Base-by-base conservation (phyloP, 1,139 yeast genomes). In the Saccharomyces pastorianus region DNA sequence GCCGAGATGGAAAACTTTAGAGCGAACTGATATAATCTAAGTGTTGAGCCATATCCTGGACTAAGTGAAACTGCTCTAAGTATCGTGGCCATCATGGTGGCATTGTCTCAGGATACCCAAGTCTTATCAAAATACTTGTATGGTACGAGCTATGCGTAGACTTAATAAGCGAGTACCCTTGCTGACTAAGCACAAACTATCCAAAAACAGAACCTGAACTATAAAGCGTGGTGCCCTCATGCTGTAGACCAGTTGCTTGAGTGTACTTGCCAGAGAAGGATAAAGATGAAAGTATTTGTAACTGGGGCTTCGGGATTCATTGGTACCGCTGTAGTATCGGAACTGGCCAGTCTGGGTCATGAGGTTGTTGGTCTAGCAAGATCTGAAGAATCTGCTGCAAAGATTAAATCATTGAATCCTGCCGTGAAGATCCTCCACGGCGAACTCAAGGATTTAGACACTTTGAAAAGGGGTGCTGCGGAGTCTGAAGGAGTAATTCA, bases 401-500 rank as follows among this genome's bases (percentile, higher is more conserved):
- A 60, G 32, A 44, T 68, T 23, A 29, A 50, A 29, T 49, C 53
- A 2, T 31, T 58, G n/a, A 71, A 71, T 31, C 64, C 56, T 8
- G 42, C 52, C 14, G 58, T 60, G 29, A 53, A 60, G 29, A 56
- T 60, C 11, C 51, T 71, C n/a, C 49, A 51, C 3, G 23, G 23
- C 3, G 23, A 20, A 20, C 23, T 20, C 23, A 20, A 20, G 23
- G 23, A 20, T 20, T 11, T 61, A 1, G 72, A 71, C 4, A 32
- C 60, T 2, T 58, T 73, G 8, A 60, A 53, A 20, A 55, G 63
- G 48, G 69, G 60, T 13, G 70, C 72, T 9, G 49, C 54, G 9
- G 62, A 62, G 38, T 48, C 68, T 9, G 76, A 73, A 54, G 77
- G 68, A 11, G 67, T 66, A 3, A 48, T 72, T 17, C 76, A 73